Percentiles rank a stretch among this genome's conserved stretches.
Evolutionary conservation across 2,329 filamentous ascomycete genomes (phyloP).

Genomic region (Beauveria caledonica): DNA sequence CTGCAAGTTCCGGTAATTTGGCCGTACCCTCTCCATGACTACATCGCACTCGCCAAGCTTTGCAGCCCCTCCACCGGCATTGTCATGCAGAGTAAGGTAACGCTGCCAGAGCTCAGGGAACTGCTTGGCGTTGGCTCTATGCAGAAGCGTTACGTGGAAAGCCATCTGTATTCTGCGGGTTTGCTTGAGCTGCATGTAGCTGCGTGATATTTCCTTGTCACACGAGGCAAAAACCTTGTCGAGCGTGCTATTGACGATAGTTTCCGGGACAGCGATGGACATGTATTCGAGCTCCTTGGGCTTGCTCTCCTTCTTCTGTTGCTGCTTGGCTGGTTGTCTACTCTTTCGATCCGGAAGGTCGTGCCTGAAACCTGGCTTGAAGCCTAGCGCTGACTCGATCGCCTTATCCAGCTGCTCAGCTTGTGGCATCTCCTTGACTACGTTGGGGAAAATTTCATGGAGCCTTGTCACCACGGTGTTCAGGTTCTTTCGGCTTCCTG

Average conservation of each 20-base stretch:
- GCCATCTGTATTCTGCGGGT: constrained; percentile 67
- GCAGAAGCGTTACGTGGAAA: constrained; percentile 93
- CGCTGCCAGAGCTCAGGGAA: constrained; percentile 66
- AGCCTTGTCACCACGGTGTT: constrained; percentile 68
- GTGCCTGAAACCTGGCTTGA: constrained; percentile 68
- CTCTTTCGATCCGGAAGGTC: constrained; percentile 53
- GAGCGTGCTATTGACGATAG: constrained; percentile 45
- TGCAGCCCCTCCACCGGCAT: constrained; percentile 20
- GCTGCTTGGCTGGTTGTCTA: constrained; percentile 23
- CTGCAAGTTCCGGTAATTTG: neutral
- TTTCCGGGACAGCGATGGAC: constrained; percentile 38
- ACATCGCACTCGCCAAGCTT: constrained; percentile 55
- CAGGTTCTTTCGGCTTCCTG: constrained; percentile 75
- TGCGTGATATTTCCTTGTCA: constrained; percentile 34
- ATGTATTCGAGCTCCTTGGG: constrained; percentile 47
- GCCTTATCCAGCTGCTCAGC: constrained; percentile 70
- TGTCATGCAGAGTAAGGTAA: constrained; percentile 54
- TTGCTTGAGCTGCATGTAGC: constrained; percentile 70
- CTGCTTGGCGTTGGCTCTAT: constrained; percentile 56
- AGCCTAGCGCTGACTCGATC: constrained; percentile 65
- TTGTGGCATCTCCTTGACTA: constrained; percentile 64
- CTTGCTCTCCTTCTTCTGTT: constrained; percentile 31
- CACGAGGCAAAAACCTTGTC: constrained; percentile 59
- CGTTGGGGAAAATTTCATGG: constrained; percentile 66
- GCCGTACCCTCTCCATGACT: constrained; percentile 50